phyloP scores from a whole-genome alignment of 2,329 filamentous ascomycete genomes.

The Microdochium bolleyi region DNA sequence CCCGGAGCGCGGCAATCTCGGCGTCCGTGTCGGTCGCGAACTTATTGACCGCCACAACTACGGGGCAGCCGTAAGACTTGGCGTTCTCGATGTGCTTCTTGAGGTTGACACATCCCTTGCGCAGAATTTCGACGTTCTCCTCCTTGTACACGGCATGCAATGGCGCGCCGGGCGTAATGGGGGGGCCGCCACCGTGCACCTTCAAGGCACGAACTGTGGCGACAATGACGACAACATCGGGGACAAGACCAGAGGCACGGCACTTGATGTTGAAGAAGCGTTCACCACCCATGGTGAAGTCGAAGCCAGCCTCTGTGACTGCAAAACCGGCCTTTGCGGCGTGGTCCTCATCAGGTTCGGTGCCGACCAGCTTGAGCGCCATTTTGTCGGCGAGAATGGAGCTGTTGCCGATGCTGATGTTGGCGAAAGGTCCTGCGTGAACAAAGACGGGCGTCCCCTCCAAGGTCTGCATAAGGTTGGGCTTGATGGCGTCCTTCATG shows the following conservation, averaged over 20 bases:
- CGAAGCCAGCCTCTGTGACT: slow-evolving; percentile 94
- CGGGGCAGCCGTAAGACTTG: slow-evolving; percentile 79
- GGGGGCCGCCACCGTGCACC: slow-evolving; percentile 93
- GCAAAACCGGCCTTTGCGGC: slow-evolving; percentile 81
- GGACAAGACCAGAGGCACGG: slow-evolving; percentile 83
- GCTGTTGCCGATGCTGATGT: slow-evolving; percentile 95
- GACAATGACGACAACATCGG: slow-evolving; percentile 90
- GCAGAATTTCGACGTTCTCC: slow-evolving; percentile 88
- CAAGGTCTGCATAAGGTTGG: slow-evolving; percentile 96
- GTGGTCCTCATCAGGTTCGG: slow-evolving; percentile 83
- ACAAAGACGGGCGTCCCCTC: slow-evolving; percentile 97
- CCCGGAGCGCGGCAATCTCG: slow-evolving; percentile 80
- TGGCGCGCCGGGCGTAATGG: slow-evolving; percentile 78
- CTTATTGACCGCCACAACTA: slow-evolving; percentile 95
- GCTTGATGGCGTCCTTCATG: slow-evolving; percentile 98
- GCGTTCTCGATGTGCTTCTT: slow-evolving; percentile 94
- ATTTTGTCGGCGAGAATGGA: slow-evolving; percentile 93
- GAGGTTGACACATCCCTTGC: slow-evolving; percentile 85
- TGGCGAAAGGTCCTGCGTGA: slow-evolving; percentile 94
- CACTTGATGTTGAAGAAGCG: slow-evolving; percentile 99
- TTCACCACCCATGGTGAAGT: slow-evolving; percentile 99
- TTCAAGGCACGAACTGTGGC: slow-evolving; percentile 94
- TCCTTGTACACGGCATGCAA: slow-evolving; percentile 85
- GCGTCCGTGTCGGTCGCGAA: slow-evolving; percentile 91
- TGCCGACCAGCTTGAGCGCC: slow-evolving; percentile 90